phyloP scores from a whole-genome alignment of 2,329 filamentous ascomycete genomes.

The Bipolaris bicolor region DNA sequence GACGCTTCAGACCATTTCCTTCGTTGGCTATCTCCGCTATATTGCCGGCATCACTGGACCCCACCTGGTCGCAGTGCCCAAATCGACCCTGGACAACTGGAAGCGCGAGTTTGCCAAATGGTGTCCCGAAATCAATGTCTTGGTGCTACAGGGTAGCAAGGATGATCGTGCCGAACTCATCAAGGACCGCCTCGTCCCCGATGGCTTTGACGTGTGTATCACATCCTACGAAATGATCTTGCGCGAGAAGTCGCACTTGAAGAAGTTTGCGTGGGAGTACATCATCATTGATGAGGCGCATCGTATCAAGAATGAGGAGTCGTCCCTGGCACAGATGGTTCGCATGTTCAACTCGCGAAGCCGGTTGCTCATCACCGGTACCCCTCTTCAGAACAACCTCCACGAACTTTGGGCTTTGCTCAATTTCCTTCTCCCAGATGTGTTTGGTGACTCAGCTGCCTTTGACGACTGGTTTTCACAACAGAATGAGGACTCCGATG shows the following conservation, averaged over 20 bases:
- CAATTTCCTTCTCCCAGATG: conserved; percentile 97
- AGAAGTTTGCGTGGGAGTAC: conserved; percentile 99
- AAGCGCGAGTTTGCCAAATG: conserved; percentile 90
- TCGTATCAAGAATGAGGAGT: conserved; percentile 99
- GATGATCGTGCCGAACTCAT: conserved; percentile 90
- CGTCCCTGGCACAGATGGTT: conserved; percentile 93
- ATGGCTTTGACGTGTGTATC: conserved; percentile 97
- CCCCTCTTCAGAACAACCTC: conserved; percentile 95
- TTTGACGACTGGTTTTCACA: conserved; percentile 98
- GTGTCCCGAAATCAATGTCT: conserved; percentile 93
- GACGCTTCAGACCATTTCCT: conserved; percentile 95
- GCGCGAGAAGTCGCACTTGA: conserved; percentile 89
- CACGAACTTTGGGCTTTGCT: conserved; percentile 97
- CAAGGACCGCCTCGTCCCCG: conserved; percentile 86
- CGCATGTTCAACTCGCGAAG: conserved; percentile 96
- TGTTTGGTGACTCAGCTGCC: conserved; percentile 94
- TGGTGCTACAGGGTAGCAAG: conserved; percentile 93
- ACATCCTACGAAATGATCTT: conserved; percentile 99
- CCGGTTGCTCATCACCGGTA: conserved; percentile 92
- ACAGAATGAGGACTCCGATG: conserved; percentile 89
- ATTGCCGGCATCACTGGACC: conserved; percentile 88
- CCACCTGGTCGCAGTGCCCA: conserved; percentile 89
- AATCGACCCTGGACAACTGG: conserved; percentile 98
- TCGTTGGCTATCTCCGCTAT: conserved; percentile 92
- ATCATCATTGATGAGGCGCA: conserved; percentile 99